A percentile compares a stretch with the other conserved stretches of the same genome.
These are phyloP conservation scores for Cladosporium phlei DNA, from an alignment of 2,329 filamentous ascomycete genomes.

Conservation along the genomic window DNA sequence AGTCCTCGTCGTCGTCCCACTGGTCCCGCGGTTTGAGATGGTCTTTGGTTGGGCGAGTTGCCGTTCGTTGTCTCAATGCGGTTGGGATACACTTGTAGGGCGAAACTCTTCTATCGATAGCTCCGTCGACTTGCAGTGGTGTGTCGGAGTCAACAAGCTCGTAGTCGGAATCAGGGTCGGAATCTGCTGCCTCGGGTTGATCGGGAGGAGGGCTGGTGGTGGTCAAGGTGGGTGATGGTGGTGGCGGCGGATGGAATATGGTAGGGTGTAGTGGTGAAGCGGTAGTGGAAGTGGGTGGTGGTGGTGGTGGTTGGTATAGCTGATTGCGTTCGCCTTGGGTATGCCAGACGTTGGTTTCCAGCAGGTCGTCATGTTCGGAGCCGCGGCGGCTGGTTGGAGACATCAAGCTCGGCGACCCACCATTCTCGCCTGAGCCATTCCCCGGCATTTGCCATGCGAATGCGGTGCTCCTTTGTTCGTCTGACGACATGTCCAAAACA, in stretches of 20 bases:
- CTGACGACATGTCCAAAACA: no score
- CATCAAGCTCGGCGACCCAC: no score
- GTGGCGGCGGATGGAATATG: slow-evolving; percentile 4
- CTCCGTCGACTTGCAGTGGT: slow-evolving; percentile 6
- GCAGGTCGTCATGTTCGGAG: slow-evolving; percentile 3
- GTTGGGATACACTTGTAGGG: neutral
- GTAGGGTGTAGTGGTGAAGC: slow-evolving; percentile 1
- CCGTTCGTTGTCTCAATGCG: neutral
- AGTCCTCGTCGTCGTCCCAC: neutral
- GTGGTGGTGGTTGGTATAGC: neutral
- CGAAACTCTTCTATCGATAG: neutral
- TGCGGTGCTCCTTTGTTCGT: no score
- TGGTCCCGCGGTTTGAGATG: neutral
- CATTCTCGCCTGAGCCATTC: no score
- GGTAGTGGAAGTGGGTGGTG: neutral
- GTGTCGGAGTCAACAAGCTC: slow-evolving; percentile 1
- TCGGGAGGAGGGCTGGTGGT: neutral
- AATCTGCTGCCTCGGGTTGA: neutral
- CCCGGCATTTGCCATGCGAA: no score
- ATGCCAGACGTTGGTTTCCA: slow-evolving; percentile 1
- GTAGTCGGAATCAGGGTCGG: slow-evolving; percentile 7
- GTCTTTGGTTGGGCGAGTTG: neutral
- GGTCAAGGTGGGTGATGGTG: neutral
- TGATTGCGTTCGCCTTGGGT: neutral
- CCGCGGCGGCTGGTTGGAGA: neutral